These are phyloP conservation scores for Dovyalis caffra DNA, from an alignment of 345 rosid genomes.

Conservation along the genomic window DNA sequence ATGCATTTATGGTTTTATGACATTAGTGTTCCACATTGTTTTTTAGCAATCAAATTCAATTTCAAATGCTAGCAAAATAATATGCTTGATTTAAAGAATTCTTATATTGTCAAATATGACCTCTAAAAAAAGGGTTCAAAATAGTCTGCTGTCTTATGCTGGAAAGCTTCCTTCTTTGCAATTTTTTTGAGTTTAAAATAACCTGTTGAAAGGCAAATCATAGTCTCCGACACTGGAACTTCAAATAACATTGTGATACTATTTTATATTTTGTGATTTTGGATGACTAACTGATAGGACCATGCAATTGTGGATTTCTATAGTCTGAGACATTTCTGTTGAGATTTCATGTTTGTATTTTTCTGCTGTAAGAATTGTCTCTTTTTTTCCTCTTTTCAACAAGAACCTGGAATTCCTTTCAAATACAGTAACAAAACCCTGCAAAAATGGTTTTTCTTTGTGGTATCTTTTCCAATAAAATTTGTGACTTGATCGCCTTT, in stretches of 20 bases:
- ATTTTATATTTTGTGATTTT: background rate
- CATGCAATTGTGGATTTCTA: background rate
- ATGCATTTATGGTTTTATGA: background rate
- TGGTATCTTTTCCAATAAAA: background rate
- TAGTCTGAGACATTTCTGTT: background rate
- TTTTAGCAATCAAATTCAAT: background rate
- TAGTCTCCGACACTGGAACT: background rate
- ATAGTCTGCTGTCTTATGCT: background rate
- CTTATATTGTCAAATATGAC: background rate
- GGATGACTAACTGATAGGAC: background rate
- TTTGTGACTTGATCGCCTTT: background rate
- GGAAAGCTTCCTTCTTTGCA: background rate
- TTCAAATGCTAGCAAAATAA: background rate
- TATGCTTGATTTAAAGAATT: background rate
- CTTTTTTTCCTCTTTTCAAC: background rate
- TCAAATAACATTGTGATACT: background rate
- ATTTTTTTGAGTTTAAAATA: background rate
- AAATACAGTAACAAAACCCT: background rate
- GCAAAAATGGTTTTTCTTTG: background rate
- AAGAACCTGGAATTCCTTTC: background rate
- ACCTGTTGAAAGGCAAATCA: background rate
- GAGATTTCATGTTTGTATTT: background rate
- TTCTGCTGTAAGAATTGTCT: background rate
- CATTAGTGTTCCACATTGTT: no score
- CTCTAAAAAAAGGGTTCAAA: background rate